Conservation (phyloP, 345 rosid genomes). For the Eucalyptus sideroxylon region DNA sequence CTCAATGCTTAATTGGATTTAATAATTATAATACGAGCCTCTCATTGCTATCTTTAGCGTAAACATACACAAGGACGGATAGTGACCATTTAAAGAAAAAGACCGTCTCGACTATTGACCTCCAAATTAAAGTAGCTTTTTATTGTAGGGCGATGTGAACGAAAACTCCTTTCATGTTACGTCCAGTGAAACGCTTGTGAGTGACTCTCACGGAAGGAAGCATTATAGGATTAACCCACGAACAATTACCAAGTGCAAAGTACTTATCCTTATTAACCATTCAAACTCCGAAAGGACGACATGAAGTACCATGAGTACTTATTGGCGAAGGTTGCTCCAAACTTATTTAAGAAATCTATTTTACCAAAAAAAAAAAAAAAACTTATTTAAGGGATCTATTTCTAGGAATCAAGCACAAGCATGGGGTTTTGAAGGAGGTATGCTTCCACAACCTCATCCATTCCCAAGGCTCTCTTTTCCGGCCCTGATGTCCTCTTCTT, state of each 20-base stretch:
- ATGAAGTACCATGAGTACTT: neutral
- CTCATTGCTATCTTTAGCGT: neutral
- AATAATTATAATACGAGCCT: neutral
- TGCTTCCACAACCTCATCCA: conserved; percentile 11
- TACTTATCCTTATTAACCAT: neutral
- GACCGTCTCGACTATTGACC: neutral
- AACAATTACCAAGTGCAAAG: neutral
- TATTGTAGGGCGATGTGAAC: neutral
- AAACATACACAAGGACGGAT: neutral
- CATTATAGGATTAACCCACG: neutral
- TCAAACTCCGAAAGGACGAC: neutral
- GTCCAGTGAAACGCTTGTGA: neutral
- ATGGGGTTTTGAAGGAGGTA: conserved; percentile 9
- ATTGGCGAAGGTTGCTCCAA: neutral
- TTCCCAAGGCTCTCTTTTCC: conserved; percentile 1
- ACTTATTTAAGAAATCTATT: too few species aligned
- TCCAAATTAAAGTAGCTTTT: neutral
- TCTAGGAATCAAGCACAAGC: neutral
- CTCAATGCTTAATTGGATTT: neutral
- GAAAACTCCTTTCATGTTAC: neutral
- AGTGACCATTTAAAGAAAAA: neutral
- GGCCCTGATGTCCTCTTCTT: conserved; percentile 5
- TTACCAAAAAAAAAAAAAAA: too few species aligned
- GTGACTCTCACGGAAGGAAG: neutral
- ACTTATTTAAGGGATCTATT: neutral